Base-by-base conservation (phyloP, 1,139 yeast species). In the Magnusiomyces fungicola region DNA sequence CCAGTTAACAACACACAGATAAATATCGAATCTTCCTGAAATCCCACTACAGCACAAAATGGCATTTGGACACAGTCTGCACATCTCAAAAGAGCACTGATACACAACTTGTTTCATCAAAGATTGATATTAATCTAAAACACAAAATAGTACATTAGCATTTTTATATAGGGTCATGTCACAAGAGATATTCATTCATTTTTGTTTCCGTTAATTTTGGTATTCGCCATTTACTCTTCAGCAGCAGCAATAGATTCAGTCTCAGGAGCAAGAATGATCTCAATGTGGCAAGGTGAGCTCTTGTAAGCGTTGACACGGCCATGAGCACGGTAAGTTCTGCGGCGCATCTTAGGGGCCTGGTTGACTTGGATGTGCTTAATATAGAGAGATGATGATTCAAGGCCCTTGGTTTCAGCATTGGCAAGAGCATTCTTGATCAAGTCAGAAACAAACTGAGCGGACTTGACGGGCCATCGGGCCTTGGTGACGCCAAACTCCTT, bases 261-360 rank as follows among this genome's bases (percentile, higher is more conserved):
- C 75, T 83, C 88, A 82, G 94, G 98, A 69, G 97, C 83, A 69
- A 94, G 80, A 71, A 88, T 83, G 73, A 94, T 79, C 82, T 94
- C 98, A 73, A 94, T 90, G 86, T 94, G 99, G 70, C 95, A 89
- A 72, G 98, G 98, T 69, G 90, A 81, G 58, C 97, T 87, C 80
- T 88, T 94, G 90, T 88, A 92, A 68, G 96, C 96, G 78, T 90
- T 92, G 74, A 89, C 87, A 83, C 97, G 90, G 86, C 99, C 99
- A 84, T 92, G 98, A 69, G 99, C 99, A 84, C 99, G 92, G 96
- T 80, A 94, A 72, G 98, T 94, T 81, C 99, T 89, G 81, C 98
- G 92, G 83, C 98, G 94, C 81, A 88, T 95, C 81, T 89, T 89
- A 79, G 98, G 98, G 69, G 98, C 98, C 76, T 89, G 96, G 95